Evolutionary conservation across 2,329 filamentous ascomycete species (phyloP).

Genomic region (Nemania sp.): DNA sequence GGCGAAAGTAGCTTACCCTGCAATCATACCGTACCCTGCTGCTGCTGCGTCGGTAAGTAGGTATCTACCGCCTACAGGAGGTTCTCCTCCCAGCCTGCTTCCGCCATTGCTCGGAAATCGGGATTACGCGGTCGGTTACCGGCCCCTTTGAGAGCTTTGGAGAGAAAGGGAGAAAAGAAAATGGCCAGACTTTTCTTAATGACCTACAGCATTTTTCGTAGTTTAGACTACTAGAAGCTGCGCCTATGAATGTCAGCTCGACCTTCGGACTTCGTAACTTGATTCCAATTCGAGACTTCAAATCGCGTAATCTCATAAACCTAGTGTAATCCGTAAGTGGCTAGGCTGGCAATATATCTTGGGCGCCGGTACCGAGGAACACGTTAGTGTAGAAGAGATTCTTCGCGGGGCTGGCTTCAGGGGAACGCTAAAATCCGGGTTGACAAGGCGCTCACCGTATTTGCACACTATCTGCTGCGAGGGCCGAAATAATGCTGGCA

Average conservation of each 20-base stretch:
- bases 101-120: background rate
- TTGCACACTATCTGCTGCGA: conserved; percentile 15
- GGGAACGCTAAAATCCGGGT: background rate
- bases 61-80: too few relatives aligned
- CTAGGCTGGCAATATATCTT: too few relatives aligned
- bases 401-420: conserved; percentile 3
- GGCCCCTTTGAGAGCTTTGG: background rate
- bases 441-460: conserved; percentile 11
- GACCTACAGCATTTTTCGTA: too few relatives aligned
- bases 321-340: too few relatives aligned
- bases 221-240: too few relatives aligned
- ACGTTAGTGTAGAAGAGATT: conserved; percentile 2
- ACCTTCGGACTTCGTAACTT: too few relatives aligned
- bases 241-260: too few relatives aligned
- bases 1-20: background rate
- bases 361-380: too few relatives aligned
- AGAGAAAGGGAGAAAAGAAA: background rate
- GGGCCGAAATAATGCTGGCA: conserved; percentile 5
- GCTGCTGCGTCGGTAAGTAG: too few relatives aligned
- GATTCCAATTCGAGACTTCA: too few relatives aligned
- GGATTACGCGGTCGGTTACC: background rate
- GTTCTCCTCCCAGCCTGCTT: conserved; percentile 5
- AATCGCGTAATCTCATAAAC: too few relatives aligned
- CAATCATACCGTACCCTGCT: conserved; percentile 11
- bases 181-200: too few relatives aligned